A percentile compares a stretch with the other conserved stretches of the same genome.
These are phyloP conservation scores for Jackrogersella minutella DNA, from an alignment of 495 filamentous ascomycete species.

Conservation along the genomic window DNA sequence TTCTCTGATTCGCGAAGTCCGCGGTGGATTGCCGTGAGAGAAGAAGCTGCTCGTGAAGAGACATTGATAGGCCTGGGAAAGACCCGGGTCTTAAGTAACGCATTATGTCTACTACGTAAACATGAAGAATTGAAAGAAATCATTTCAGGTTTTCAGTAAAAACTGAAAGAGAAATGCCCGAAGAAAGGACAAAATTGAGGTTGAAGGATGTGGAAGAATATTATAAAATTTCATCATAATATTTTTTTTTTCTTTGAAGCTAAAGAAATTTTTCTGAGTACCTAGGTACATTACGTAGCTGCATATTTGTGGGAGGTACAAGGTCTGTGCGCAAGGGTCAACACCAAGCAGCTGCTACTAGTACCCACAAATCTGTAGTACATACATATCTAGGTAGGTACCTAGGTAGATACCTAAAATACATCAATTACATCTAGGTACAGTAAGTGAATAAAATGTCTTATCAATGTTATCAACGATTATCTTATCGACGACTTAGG, in stretches of 20 bases:
- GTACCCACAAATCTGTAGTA: no score
- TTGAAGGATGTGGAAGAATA: no score
- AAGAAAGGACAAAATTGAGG: no score
- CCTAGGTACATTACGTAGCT: no score
- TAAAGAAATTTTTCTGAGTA: constrained; percentile 23
- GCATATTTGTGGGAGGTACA: no score
- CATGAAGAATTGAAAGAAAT: constrained; percentile 32
- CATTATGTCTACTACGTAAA: constrained; percentile 37
- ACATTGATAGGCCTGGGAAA: constrained; percentile 6
- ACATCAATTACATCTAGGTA: background rate
- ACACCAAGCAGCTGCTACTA: no score
- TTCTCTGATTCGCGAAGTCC: constrained; percentile 44
- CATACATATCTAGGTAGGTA: no score
- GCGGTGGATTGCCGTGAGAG: constrained; percentile 45
- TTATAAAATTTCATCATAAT: no score
- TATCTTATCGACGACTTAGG: background rate
- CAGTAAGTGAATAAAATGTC: background rate
- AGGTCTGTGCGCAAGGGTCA: no score
- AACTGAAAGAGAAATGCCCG: background rate
- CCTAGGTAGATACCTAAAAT: background rate
- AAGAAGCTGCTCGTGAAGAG: constrained; percentile 32
- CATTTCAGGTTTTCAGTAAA: constrained; percentile 37
- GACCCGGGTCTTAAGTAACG: constrained; percentile 21
- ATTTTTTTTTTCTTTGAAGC: constrained; percentile 7
- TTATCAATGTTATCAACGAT: constrained; percentile 14